These are phyloP conservation scores for Vaccinium vitisidaea DNA, from an alignment of 148 eudicot species.

Conservation along the genomic window DNA sequence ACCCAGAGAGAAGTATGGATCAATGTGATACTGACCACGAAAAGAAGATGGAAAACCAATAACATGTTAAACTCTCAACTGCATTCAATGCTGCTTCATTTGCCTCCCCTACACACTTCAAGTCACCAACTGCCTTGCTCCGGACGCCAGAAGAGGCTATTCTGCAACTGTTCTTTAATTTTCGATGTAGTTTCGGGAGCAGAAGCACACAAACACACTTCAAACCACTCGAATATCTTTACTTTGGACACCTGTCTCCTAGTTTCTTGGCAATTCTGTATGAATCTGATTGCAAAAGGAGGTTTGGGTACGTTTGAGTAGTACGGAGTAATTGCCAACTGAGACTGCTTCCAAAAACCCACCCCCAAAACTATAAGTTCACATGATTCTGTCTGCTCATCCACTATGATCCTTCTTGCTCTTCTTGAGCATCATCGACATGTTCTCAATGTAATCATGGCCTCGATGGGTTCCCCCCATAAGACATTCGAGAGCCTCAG, in stretches of 20 bases:
- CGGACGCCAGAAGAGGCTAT: background rate
- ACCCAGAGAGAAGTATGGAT: background rate
- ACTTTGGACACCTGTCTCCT: background rate
- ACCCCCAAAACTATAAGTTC: background rate
- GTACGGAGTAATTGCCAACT: background rate
- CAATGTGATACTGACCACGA: background rate
- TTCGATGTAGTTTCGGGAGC: background rate
- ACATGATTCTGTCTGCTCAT: conserved; percentile 6
- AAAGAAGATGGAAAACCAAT: background rate
- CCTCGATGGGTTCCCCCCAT: conserved; percentile 55
- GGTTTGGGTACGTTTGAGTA: background rate
- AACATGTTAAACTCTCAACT: background rate
- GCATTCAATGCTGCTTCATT: conserved; percentile 6
- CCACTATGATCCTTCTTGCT: conserved; percentile 67
- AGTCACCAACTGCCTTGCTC: background rate
- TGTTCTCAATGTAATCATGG: conserved; percentile 52
- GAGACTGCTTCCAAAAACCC: background rate
- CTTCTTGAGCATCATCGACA: conserved; percentile 79
- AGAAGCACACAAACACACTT: background rate
- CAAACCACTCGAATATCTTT: background rate
- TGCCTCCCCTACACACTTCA: background rate
- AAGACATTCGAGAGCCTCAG: conserved; percentile 87
- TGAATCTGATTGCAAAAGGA: background rate
- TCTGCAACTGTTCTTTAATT: background rate
- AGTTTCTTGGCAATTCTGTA: background rate